Evolutionary conservation across 805 yeast genomes (phyloP).

Genomic region (Schwanniomyces yamadae): DNA sequence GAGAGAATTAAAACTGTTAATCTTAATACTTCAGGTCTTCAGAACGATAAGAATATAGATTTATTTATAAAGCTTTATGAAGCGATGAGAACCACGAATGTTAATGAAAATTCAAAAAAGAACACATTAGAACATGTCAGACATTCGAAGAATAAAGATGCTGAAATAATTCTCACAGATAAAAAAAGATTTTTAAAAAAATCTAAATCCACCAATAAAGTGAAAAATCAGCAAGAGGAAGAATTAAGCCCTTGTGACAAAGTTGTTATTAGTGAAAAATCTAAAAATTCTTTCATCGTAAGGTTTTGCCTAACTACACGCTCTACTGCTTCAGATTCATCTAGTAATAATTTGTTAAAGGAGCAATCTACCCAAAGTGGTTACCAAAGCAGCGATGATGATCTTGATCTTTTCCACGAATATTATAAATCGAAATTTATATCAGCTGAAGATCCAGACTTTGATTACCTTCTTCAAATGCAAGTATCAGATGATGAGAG

Average conservation of each 20-base stretch:
- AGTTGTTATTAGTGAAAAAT: background rate
- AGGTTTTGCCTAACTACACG: too few relatives aligned
- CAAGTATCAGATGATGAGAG: slow-evolving; percentile 25
- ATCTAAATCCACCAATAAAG: background rate
- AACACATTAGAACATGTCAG: background rate
- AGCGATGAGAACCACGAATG: slow-evolving; percentile 6
- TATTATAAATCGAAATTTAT: slow-evolving; percentile 11
- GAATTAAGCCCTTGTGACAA: background rate
- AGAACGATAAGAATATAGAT: slow-evolving; percentile 13
- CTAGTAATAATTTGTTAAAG: background rate
- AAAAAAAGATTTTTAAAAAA: background rate
- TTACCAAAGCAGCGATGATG: background rate
- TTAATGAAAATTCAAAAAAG: background rate
- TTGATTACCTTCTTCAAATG: slow-evolving; percentile 24
- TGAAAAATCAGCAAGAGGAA: background rate
- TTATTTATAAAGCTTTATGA: slow-evolving; percentile 16
- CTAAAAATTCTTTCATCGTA: background rate
- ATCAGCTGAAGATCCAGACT: slow-evolving; percentile 5
- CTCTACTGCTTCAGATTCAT: too few relatives aligned
- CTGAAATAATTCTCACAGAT: background rate
- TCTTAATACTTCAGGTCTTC: slow-evolving; percentile 17
- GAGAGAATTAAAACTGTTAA: slow-evolving; percentile 9
- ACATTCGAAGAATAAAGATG: background rate
- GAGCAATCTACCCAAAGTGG: background rate
- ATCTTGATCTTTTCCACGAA: slow-evolving; percentile 15